phyloP scores from a whole-genome alignment of 1,139 yeast genomes.

The Maudiozyma humilis region DNA sequence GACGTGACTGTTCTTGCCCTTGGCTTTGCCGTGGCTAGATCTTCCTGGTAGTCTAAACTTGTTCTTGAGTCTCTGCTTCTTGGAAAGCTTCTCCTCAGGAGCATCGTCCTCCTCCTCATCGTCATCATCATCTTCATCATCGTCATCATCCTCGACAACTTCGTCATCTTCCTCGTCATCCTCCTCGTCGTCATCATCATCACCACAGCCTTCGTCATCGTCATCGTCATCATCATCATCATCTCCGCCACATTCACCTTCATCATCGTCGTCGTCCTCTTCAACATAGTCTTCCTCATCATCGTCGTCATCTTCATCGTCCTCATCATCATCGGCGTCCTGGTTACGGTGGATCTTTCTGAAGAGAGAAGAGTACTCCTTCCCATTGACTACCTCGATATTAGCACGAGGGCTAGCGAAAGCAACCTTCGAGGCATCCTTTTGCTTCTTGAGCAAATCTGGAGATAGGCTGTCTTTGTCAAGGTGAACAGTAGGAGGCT shows the following conservation, averaged over 20 bases:
- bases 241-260: background rate
- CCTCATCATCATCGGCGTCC: conserved; percentile 4
- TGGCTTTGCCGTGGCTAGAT: background rate
- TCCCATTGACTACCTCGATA: conserved; percentile 21
- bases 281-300: background rate
- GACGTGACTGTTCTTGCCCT: background rate
- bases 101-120: background rate
- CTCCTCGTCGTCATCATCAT: background rate
- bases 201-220: background rate
- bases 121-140: conserved; percentile 2
- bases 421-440: conserved; percentile 18
- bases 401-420: conserved; percentile 22
- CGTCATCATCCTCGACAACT: conserved; percentile 3
- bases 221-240: background rate
- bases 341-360: conserved; percentile 11
- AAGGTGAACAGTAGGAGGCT: conserved; percentile 17
- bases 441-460: conserved; percentile 14
- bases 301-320: background rate
- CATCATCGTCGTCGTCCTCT: background rate
- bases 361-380: conserved; percentile 16
- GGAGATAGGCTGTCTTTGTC: conserved; percentile 18
- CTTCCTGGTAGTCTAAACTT: background rate
- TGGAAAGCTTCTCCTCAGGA: background rate
- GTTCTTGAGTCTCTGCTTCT: background rate
- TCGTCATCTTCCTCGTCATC: conserved; percentile 3